Percentiles rank a stretch among this genome's conserved stretches.
These are phyloP conservation scores for Cymbopogon flexuosus DNA, from an alignment of 202 grass and related monocot species.

Conservation along the genomic window DNA sequence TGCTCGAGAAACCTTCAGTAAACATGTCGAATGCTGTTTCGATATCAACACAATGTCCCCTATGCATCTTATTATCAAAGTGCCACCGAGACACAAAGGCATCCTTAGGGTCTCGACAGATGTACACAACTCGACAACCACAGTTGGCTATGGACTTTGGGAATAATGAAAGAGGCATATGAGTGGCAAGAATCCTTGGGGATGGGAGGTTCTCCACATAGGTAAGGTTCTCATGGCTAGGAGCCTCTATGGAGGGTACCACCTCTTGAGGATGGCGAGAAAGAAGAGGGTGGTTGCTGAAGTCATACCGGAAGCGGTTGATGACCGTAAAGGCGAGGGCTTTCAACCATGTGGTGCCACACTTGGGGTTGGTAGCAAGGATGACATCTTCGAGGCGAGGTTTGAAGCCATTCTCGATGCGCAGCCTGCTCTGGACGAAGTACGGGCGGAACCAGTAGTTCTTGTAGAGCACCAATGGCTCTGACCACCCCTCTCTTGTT, in stretches of 20 bases:
- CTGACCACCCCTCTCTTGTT: not conserved
- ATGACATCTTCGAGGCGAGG: not conserved
- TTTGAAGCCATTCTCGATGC: not conserved
- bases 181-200: constrained; percentile 19
- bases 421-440: not conserved
- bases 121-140: constrained; percentile 10
- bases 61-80: not conserved
- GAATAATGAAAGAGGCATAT: not conserved
- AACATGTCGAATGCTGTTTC: too few species aligned
- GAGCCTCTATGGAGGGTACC: not conserved
- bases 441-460: not conserved
- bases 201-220: not conserved
- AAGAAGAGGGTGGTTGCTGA: not conserved
- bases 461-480: not conserved
- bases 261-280: constrained; percentile 4
- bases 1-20: too few species aligned
- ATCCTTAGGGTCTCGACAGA: constrained; percentile 20
- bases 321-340: not conserved
- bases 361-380: not conserved
- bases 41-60: too few species aligned
- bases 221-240: not conserved
- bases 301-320: not conserved
- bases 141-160: not conserved
- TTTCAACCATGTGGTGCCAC: constrained; percentile 11
- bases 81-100: constrained; percentile 25